phyloP scores from a whole-genome alignment of 805 yeast species.

The Suhomyces sp. region DNA sequence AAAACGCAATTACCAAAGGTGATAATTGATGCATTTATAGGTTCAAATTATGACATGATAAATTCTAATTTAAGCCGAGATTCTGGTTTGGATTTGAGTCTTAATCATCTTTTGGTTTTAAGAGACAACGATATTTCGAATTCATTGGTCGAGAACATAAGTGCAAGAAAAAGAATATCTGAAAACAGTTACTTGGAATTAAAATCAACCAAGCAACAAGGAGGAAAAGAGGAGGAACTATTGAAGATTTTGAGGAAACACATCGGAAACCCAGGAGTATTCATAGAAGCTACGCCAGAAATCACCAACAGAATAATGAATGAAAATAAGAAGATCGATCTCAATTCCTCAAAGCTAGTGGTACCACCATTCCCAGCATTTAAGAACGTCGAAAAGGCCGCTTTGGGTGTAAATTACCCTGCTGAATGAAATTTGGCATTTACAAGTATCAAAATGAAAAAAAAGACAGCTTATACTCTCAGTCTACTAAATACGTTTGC shows the following conservation, averaged over 20 bases:
- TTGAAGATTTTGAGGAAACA: slow-evolving; percentile 21
- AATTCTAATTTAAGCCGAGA: slow-evolving; percentile 23
- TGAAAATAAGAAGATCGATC: slow-evolving; percentile 20
- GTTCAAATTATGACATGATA: slow-evolving; percentile 21
- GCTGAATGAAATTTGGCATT: slow-evolving; percentile 9
- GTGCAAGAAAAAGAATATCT: slow-evolving; percentile 23
- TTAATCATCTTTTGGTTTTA: slow-evolving; percentile 18
- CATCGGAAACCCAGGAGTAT: slow-evolving; percentile 35
- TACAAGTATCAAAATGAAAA: background rate
- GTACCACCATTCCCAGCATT: slow-evolving; percentile 52
- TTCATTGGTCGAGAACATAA: slow-evolving; percentile 26
- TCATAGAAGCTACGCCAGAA: slow-evolving; percentile 34
- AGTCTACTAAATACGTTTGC: too few species aligned
- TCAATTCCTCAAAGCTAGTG: slow-evolving; percentile 17
- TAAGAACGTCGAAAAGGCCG: slow-evolving; percentile 65
- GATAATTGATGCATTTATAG: slow-evolving; percentile 45
- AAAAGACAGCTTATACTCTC: too few species aligned
- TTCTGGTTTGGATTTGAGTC: slow-evolving; percentile 13
- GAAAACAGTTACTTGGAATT: slow-evolving; percentile 17
- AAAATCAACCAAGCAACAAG: slow-evolving; percentile 4
- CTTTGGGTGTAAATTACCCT: slow-evolving; percentile 43
- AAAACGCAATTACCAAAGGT: slow-evolving; percentile 49
- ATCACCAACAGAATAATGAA: slow-evolving; percentile 27
- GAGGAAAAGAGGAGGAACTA: slow-evolving; percentile 21
- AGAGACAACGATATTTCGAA: slow-evolving; percentile 24